Evolutionary conservation across 2,329 filamentous ascomycete species (phyloP).

Genomic region (Colletotrichum tanaceti): DNA sequence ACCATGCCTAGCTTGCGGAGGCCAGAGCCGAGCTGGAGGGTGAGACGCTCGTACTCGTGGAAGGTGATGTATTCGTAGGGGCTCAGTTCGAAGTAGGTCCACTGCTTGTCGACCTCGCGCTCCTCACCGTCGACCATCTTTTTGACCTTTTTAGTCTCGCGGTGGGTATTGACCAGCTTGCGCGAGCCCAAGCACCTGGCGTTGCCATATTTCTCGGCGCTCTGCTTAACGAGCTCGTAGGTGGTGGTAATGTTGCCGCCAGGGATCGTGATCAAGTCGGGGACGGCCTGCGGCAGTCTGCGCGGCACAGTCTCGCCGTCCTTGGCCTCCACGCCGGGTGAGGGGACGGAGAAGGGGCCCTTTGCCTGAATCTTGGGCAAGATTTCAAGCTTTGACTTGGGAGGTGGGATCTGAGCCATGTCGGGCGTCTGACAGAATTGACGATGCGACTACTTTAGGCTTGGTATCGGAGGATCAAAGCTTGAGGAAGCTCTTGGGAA

Average conservation of each 20-base stretch:
- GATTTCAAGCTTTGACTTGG: constrained; percentile 44
- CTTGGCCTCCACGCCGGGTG: constrained; percentile 69
- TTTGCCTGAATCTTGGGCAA: constrained; percentile 65
- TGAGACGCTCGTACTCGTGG: constrained; percentile 79
- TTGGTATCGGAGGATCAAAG: background rate
- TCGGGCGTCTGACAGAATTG: constrained; percentile 1
- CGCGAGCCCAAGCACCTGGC: constrained; percentile 76
- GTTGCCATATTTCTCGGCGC: constrained; percentile 74
- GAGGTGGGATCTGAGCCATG: constrained; percentile 30
- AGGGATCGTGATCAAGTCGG: constrained; percentile 71
- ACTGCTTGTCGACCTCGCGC: constrained; percentile 84
- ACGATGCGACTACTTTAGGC: background rate
- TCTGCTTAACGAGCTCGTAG: constrained; percentile 79
- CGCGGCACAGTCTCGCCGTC: constrained; percentile 81
- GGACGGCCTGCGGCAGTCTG: constrained; percentile 70
- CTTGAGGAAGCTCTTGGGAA: constrained; percentile 15
- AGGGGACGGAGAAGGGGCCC: constrained; percentile 76
- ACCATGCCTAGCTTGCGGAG: constrained; percentile 78
- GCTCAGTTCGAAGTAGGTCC: constrained; percentile 88
- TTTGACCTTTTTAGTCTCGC: constrained; percentile 90
- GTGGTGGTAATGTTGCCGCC: constrained; percentile 75
- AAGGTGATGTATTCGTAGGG: constrained; percentile 82
- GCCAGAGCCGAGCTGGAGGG: constrained; percentile 74
- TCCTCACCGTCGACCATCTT: constrained; percentile 86
- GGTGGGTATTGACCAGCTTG: constrained; percentile 79